A percentile compares a stretch with the other conserved stretches of the same genome.
Conservation (phyloP, 768 basidiomycete genomes). For the Tephrocybe sp. region DNA sequence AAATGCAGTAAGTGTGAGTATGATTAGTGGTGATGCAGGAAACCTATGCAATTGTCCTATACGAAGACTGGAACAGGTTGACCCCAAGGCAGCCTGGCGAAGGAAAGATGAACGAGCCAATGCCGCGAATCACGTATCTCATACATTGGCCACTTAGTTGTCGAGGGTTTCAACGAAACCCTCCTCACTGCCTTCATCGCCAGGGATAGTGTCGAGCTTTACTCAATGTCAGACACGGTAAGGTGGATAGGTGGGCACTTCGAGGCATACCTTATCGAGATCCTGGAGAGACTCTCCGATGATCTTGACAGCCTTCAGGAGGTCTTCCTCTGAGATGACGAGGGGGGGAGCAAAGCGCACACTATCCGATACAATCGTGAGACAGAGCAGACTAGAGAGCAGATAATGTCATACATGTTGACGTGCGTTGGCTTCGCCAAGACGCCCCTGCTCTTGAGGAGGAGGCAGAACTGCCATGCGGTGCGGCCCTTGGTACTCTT, state of each 20-base stretch:
- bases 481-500: slow-evolving; percentile 75
- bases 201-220: slow-evolving; percentile 54
- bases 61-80: not conserved
- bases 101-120: slow-evolving; percentile 2
- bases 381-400: not conserved
- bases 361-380: slow-evolving; percentile 37
- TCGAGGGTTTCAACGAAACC: slow-evolving; percentile 38
- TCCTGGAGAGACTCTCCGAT: slow-evolving; percentile 79
- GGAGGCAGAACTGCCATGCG: slow-evolving; percentile 94
- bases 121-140: slow-evolving; percentile 12
- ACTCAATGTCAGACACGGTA: not conserved
- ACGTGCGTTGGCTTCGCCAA: slow-evolving; percentile 96
- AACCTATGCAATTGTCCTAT: not conserved
- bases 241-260: not conserved
- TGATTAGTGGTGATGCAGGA: slow-evolving; percentile 1
- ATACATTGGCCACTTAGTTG: slow-evolving; percentile 2
- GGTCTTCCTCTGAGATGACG: slow-evolving; percentile 87
- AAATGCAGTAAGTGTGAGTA: too few relatives aligned
- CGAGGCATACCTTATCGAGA: slow-evolving; percentile 68
- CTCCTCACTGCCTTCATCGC: slow-evolving; percentile 59
- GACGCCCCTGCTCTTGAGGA: slow-evolving; percentile 88
- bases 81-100: not conserved
- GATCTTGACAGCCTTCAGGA: slow-evolving; percentile 70
- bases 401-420: slow-evolving; percentile 71
- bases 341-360: slow-evolving; percentile 96